Percentiles rank a stretch among this genome's conserved stretches.
These are phyloP conservation scores for Stereocaulon alpinum DNA, from an alignment of 495 filamentous ascomycete genomes.

Conservation along the genomic window DNA sequence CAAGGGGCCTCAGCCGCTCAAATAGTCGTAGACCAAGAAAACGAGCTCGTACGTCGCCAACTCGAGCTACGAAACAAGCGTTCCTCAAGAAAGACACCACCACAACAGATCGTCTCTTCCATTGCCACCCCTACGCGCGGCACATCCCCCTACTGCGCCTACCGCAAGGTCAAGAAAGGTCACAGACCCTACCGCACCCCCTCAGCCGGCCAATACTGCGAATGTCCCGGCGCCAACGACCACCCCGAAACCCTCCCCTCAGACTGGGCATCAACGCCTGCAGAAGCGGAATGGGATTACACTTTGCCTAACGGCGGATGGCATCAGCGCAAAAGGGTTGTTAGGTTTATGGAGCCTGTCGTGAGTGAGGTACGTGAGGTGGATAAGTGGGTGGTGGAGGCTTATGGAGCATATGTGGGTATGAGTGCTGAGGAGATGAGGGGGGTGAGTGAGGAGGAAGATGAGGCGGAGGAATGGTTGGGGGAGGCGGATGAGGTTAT, in stretches of 20 bases:
- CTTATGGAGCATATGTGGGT: too few species aligned
- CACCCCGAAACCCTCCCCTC: background rate
- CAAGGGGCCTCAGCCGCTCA: too few species aligned
- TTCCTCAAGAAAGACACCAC: too few species aligned
- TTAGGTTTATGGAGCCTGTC: background rate
- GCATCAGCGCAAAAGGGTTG: background rate
- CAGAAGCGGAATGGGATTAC: slow-evolving; percentile 3
- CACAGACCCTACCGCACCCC: background rate
- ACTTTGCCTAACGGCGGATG: background rate
- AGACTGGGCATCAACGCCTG: background rate
- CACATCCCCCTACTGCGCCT: background rate
- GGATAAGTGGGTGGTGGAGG: background rate
- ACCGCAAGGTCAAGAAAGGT: background rate
- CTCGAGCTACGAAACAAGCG: too few species aligned
- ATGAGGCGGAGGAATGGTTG: too few species aligned
- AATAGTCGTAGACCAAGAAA: too few species aligned
- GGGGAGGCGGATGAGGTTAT: background rate
- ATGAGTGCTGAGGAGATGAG: too few species aligned
- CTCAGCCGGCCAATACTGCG: background rate
- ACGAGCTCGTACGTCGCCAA: too few species aligned
- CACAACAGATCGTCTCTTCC: too few species aligned
- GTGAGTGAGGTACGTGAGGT: background rate
- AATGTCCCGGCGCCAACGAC: background rate
- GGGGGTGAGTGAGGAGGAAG: too few species aligned
- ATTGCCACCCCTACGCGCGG: background rate